These are phyloP conservation scores for Cicer cuneatum DNA, from an alignment of 306 rosid genomes.

Conservation along the genomic window DNA sequence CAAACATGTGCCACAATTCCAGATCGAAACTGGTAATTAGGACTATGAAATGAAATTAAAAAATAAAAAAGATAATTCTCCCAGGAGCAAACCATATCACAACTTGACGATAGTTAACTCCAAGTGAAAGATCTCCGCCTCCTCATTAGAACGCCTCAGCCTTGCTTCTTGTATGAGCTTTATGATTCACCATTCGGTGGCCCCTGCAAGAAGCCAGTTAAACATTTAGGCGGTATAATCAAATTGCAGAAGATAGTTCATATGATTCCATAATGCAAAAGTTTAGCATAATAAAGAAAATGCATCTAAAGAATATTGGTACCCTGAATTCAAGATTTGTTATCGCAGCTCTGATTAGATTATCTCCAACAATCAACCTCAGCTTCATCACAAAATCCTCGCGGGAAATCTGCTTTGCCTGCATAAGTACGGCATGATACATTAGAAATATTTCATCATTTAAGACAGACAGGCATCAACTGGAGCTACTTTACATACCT, in stretches of 20 bases:
- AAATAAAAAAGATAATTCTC: slow-evolving; percentile 16
- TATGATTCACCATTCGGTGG: slow-evolving; percentile 40
- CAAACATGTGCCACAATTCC: not conserved
- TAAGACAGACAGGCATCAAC: not conserved
- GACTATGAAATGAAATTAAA: not conserved
- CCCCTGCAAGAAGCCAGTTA: slow-evolving; percentile 52
- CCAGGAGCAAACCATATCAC: slow-evolving; percentile 43
- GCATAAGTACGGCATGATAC: slow-evolving; percentile 1
- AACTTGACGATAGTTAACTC: slow-evolving; percentile 33
- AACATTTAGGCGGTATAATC: slow-evolving; percentile 16
- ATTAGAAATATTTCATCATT: slow-evolving; percentile 24
- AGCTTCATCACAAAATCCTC: slow-evolving; percentile 70
- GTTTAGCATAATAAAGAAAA: not conserved
- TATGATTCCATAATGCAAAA: not conserved
- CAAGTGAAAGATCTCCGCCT: slow-evolving; percentile 36
- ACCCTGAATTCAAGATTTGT: slow-evolving; percentile 67
- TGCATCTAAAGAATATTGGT: not conserved
- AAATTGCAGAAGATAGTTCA: not conserved
- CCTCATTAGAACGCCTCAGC: slow-evolving; percentile 26
- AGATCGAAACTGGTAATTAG: not conserved
- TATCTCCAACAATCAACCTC: slow-evolving; percentile 81
- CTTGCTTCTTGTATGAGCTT: slow-evolving; percentile 33
- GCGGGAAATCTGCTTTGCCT: slow-evolving; percentile 74
- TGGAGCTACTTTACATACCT: slow-evolving; percentile 59
- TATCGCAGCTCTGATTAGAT: slow-evolving; percentile 67